A percentile compares a stretch with the other conserved stretches of the same genome.
Evolutionary conservation across 441 rosid genomes (phyloP).

Genomic region (Euphorbia celastroides): DNA sequence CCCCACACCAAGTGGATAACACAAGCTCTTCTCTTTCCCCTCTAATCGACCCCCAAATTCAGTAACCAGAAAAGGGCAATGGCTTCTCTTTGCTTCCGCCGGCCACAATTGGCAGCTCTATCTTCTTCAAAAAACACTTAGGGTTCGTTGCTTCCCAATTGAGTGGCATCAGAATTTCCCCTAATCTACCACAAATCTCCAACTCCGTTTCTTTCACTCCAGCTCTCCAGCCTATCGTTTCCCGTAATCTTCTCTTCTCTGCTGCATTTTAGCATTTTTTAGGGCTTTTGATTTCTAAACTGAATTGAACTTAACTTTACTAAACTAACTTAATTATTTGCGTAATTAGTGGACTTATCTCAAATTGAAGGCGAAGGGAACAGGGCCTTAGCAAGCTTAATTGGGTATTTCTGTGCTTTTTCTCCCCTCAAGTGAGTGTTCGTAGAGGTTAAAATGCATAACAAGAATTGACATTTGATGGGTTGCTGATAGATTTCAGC

Average conservation of each 20-base stretch:
- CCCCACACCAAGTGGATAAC: neutral
- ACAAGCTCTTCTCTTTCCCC: neutral
- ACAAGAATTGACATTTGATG: neutral
- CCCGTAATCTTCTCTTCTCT: conserved; percentile 41
- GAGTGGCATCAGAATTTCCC: conserved; percentile 55
- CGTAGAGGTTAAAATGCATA: neutral
- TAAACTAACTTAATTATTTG: too few species aligned
- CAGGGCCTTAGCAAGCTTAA: neutral
- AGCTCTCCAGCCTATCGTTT: conserved; percentile 52
- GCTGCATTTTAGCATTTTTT: neutral
- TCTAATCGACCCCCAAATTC: neutral
- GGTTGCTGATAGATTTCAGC: too few species aligned
- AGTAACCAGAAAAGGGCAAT: neutral
- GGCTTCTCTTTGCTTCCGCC: conserved; percentile 3
- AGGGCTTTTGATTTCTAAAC: too few species aligned
- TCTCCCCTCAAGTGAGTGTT: neutral
- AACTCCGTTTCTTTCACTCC: conserved; percentile 34
- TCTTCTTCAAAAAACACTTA: conserved; percentile 19
- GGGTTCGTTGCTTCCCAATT: conserved; percentile 65
- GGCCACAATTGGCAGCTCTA: neutral
- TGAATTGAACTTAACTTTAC: too few species aligned
- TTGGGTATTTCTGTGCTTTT: neutral
- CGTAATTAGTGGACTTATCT: too few species aligned
- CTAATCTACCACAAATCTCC: conserved; percentile 15
- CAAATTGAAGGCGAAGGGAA: too few species aligned